These are phyloP conservation scores for Pterocarpus santalinus DNA, from an alignment of 306 rosid genomes.

Conservation along the genomic window DNA sequence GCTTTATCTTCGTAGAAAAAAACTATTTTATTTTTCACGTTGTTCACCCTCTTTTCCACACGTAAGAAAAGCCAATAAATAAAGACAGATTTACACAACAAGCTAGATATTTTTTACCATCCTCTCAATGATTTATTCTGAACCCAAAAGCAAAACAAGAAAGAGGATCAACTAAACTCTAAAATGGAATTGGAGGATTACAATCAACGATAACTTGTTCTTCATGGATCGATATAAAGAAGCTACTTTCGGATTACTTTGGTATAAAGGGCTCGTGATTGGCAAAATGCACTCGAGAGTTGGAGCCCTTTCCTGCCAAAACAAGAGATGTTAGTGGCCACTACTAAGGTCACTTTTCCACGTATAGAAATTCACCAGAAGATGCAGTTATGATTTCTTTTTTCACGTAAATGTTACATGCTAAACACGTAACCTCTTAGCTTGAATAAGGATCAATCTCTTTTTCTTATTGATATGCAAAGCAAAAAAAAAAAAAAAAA, in stretches of 20 bases:
- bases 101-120: neutral
- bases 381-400: neutral
- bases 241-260: neutral
- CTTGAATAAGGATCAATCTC: neutral
- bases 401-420: neutral
- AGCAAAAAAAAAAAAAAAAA: no score
- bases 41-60: neutral
- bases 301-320: neutral
- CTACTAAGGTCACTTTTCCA: neutral
- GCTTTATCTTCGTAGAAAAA: neutral
- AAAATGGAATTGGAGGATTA: neutral
- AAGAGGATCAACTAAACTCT: neutral
- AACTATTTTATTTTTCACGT: neutral
- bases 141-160: neutral
- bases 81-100: conserved; percentile 5
- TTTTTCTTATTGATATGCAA: neutral
- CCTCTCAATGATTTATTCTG: neutral
- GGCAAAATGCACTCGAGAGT: neutral
- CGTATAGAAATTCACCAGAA: neutral
- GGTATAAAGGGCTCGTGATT: neutral
- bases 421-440: conserved; percentile 9
- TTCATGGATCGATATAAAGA: neutral
- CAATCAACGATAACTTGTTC: neutral
- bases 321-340: conserved; percentile 3
- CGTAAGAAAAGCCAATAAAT: conserved; percentile 12